Evolutionary conservation across 139 green algal species (phyloP), one percentile per base, ranked within the genome.

Genomic region (Ettlia oleoabundans): DNA sequence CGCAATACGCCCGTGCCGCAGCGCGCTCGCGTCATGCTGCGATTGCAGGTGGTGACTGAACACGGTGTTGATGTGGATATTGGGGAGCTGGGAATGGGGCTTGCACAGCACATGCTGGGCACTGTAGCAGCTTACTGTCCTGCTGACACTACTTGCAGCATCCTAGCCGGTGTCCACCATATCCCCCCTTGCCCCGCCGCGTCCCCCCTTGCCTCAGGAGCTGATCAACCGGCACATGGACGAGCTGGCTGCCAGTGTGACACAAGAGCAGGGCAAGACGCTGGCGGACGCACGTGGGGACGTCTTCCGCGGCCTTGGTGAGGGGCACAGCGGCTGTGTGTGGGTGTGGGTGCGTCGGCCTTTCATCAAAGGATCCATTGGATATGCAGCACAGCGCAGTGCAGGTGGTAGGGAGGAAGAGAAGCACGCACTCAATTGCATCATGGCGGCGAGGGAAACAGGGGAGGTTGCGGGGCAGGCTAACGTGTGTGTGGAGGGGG

Each of bases 231-330:
- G 92, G 26, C 90, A 99, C 88, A 98, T 90, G 90, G 96, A 99
- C 43, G 89, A 94, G 42, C 86, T 99, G 55, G 97, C 95, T 33
- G 82, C 82, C 13, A 90, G 68, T 42, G 84, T 99, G 13, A 98
- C 96, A 28, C 70, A 79, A 43, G 97, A 99, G 88, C 95, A 99
- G 82, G 96, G 96, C 73, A 99, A 99, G 87, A 99, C 96, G 2
- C 84, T 99, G 67, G 89, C 89, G 13, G 96, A 99, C 78, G 96
- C 94, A 21, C 80, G 88, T 21, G 96, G 96, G 0, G 96, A 99
- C 76, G 95, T 99, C 0, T 98, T 98, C 81, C 84, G 96, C 21
- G 96, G 96, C 2, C 87, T 98, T n/a, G 94, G 91, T 96, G 72
- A 72, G 87, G 52, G 5, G 55, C 55, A 15, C 18, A n/a, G n/a